These are phyloP conservation scores for Diutina siamensis DNA, from an alignment of 1,139 yeast genomes.

Conservation along the genomic window DNA sequence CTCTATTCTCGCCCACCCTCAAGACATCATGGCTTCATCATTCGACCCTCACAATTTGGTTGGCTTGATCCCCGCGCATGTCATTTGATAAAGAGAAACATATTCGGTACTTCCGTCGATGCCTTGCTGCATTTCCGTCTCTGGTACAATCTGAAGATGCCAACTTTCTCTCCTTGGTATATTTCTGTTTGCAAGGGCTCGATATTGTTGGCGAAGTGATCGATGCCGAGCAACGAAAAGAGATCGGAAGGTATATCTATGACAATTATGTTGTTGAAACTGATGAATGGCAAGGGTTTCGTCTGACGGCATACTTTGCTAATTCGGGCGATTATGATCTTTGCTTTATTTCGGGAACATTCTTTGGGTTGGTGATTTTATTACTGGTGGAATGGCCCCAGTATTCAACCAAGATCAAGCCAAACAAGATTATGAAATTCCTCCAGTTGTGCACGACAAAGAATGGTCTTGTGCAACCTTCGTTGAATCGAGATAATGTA, in stretches of 20 bases:
- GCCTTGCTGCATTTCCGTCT: conserved; percentile 40
- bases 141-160: conserved; percentile 49
- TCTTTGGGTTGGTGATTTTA: conserved; percentile 46
- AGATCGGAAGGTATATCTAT: conserved; percentile 35
- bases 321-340: conserved; percentile 30
- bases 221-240: conserved; percentile 15
- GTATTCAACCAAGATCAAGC: conserved; percentile 25
- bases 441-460: conserved; percentile 41
- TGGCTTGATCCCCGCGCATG: neutral
- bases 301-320: conserved; percentile 24
- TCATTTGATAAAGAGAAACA: conserved; percentile 21
- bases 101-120: conserved; percentile 37
- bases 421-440: conserved; percentile 36
- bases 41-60: no score
- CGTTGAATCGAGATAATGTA: conserved; percentile 17
- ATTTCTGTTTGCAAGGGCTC: conserved; percentile 57
- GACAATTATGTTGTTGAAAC: conserved; percentile 21
- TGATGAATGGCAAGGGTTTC: conserved; percentile 21
- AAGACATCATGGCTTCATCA: no score
- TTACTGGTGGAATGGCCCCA: conserved; percentile 32
- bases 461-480: conserved; percentile 37
- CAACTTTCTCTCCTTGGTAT: conserved; percentile 51
- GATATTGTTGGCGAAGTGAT: conserved; percentile 32
- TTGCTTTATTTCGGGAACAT: conserved; percentile 59
- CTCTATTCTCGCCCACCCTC: no score